These are phyloP conservation scores for Tillandsia leiboldiana DNA, from an alignment of 176 grass and related monocot species.

Conservation along the genomic window DNA sequence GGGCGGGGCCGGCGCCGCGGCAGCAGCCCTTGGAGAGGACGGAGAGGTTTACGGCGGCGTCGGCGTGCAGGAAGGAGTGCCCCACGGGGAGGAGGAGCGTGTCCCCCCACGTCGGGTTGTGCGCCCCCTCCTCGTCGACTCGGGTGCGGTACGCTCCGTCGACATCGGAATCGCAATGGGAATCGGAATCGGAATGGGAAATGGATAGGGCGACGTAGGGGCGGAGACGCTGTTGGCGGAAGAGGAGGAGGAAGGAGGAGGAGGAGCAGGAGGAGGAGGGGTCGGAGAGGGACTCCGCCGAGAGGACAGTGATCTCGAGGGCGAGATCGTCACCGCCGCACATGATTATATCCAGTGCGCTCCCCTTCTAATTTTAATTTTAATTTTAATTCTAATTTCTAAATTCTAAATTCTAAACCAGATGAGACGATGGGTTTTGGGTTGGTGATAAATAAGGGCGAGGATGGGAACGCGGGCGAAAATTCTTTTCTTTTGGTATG, in stretches of 20 bases:
- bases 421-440: neutral
- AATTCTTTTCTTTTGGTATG: neutral
- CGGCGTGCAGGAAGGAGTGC: constrained; percentile 42
- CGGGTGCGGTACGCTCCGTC: constrained; percentile 20
- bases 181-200: neutral
- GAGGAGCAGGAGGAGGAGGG: constrained; percentile 34
- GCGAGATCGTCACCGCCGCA: constrained; percentile 15
- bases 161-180: neutral
- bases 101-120: constrained; percentile 48
- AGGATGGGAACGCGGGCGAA: too few relatives aligned
- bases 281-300: constrained; percentile 51
- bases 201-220: constrained; percentile 57
- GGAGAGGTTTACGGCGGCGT: constrained; percentile 28
- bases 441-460: too few relatives aligned
- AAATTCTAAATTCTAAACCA: neutral
- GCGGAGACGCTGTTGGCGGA: constrained; percentile 26
- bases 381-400: too few relatives aligned
- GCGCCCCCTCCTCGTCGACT: constrained; percentile 17
- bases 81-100: constrained; percentile 45
- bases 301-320: constrained; percentile 75
- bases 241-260: constrained; percentile 32
- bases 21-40: constrained; percentile 36
- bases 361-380: neutral
- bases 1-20: constrained; percentile 27
- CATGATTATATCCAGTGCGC: constrained; percentile 13